Evolutionary conservation across 1,139 yeast genomes (phyloP).

Genomic region (Geotrichum cucujoidarum): DNA sequence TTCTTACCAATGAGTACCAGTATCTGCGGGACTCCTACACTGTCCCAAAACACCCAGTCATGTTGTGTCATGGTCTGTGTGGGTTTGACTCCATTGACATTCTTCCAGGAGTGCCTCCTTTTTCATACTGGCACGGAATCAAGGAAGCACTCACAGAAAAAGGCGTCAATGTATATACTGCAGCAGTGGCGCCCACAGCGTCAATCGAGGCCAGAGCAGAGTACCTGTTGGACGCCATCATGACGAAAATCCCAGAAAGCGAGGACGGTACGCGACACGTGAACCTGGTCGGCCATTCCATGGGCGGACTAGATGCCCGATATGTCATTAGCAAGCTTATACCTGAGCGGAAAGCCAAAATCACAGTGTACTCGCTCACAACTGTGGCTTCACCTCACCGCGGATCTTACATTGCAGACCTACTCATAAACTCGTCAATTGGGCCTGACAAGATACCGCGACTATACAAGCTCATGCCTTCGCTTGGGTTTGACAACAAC

Average conservation of each 20-base stretch:
- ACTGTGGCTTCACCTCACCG: constrained; percentile 85
- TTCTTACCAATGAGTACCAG: constrained; percentile 21
- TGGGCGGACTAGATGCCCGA: constrained; percentile 90
- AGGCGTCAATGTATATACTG: constrained; percentile 67
- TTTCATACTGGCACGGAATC: constrained; percentile 82
- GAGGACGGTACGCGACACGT: constrained; percentile 31
- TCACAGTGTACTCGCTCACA: constrained; percentile 52
- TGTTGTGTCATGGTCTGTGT: constrained; percentile 77
- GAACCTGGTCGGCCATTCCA: constrained; percentile 83
- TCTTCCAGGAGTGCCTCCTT: constrained; percentile 35
- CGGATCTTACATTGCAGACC: constrained; percentile 83
- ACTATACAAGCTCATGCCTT: constrained; percentile 12
- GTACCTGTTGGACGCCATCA: constrained; percentile 51
- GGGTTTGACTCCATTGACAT: constrained; percentile 55
- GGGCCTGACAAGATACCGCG: constrained; percentile 16
- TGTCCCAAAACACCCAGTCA: constrained; percentile 57
- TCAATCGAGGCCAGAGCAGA: constrained; percentile 64
- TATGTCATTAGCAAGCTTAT: constrained; percentile 59
- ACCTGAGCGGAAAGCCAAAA: constrained; percentile 36
- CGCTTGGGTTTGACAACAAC: constrained; percentile 21
- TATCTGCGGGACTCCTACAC: constrained; percentile 30
- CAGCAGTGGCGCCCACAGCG: constrained; percentile 81
- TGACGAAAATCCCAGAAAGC: constrained; percentile 37
- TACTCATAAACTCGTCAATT: constrained; percentile 40
- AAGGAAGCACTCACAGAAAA: constrained; percentile 52